A percentile compares a stretch with the other conserved stretches of the same genome.
Conservation (phyloP, 2,329 filamentous ascomycete genomes). For the Chaetomium olivaceum region DNA sequence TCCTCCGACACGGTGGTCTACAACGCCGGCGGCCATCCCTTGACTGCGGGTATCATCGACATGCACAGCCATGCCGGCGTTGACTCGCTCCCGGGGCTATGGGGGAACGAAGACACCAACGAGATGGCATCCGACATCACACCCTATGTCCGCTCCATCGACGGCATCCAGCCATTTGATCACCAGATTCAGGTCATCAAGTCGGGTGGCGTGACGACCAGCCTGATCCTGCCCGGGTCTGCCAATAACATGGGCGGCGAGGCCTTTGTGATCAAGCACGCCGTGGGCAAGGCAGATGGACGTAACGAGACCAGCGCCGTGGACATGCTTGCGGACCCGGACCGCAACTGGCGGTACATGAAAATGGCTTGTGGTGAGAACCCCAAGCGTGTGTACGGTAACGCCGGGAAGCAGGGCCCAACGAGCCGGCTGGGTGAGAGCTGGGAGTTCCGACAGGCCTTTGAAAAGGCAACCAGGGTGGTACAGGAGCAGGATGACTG, state of each 20-base stretch:
- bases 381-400: constrained; percentile 62
- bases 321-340: constrained; percentile 66
- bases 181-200: constrained; percentile 69
- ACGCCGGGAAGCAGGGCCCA: constrained; percentile 54
- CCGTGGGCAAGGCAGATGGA: constrained; percentile 60
- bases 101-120: constrained; percentile 60
- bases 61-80: constrained; percentile 71
- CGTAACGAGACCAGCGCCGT: constrained; percentile 62
- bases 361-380: constrained; percentile 79
- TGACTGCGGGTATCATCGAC: constrained; percentile 69
- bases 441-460: constrained; percentile 67
- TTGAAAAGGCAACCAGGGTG: constrained; percentile 61
- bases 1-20: constrained; percentile 53
- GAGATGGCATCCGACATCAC: constrained; percentile 66
- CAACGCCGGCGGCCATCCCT: constrained; percentile 59
- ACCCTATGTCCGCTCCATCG: constrained; percentile 67
- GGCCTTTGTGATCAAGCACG: constrained; percentile 68
- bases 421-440: constrained; percentile 67
- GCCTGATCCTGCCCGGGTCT: constrained; percentile 65
- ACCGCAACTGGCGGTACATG: constrained; percentile 67
- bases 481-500: constrained; percentile 66
- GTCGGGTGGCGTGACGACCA: constrained; percentile 71
- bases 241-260: constrained; percentile 75
- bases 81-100: constrained; percentile 55
- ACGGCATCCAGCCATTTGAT: constrained; percentile 64